Percentiles rank a stretch among this genome's conserved stretches.
Conservation (phyloP, 495 filamentous ascomycete genomes). For the Penicillium macrosclerotiorum region DNA sequence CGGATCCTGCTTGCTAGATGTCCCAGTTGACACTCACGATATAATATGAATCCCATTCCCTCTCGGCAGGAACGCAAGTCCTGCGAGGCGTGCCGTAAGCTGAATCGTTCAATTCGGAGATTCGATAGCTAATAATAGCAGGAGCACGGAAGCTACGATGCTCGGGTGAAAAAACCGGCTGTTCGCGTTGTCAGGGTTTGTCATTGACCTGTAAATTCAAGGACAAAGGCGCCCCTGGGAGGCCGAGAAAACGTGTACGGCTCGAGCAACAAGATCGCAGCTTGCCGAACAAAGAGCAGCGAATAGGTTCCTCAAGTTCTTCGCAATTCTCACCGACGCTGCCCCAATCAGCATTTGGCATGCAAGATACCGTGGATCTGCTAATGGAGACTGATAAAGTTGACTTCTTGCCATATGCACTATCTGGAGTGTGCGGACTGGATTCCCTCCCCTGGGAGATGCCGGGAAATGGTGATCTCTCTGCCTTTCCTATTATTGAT, state of each 20-base stretch:
- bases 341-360: background rate
- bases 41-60: conserved; percentile 21
- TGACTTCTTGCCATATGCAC: conserved; percentile 13
- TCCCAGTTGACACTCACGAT: background rate
- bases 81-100: conserved; percentile 21
- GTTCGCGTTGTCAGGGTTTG: conserved; percentile 19
- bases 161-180: conserved; percentile 27
- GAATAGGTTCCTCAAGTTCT: conserved; percentile 6
- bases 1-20: background rate
- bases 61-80: conserved; percentile 23
- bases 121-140: conserved; percentile 1
- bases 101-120: background rate
- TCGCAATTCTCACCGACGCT: conserved; percentile 6
- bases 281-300: conserved; percentile 1
- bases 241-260: conserved; percentile 21
- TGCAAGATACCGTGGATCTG: background rate
- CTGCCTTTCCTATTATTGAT: conserved; percentile 16
- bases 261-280: conserved; percentile 6
- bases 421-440: conserved; percentile 16
- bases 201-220: conserved; percentile 24
- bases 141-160: conserved; percentile 27
- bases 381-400: conserved; percentile 6
- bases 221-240: conserved; percentile 25
- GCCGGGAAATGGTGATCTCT: conserved; percentile 14
- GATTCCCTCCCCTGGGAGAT: conserved; percentile 15